Evolutionary conservation across 2,329 filamentous ascomycete species (phyloP), one percentile per base, ranked within the genome.

Genomic region (Botrytis hyacinthi): DNA sequence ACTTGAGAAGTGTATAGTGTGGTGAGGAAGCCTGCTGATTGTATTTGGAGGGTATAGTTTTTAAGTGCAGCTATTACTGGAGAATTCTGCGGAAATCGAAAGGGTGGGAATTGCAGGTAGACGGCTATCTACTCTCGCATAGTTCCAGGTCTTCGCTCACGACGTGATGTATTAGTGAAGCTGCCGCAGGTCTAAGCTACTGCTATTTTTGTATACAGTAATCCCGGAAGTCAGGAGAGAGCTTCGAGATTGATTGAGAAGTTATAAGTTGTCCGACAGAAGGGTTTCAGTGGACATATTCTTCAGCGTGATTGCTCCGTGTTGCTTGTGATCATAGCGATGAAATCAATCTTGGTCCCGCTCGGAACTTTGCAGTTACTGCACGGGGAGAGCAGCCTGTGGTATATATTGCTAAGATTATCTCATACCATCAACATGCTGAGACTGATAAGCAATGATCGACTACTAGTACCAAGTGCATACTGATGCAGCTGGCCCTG

Each of bases 1-100:
- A 85, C 85, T 16, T 85, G 89, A 18, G 87, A 87, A 6, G 3
- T 5, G 4, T 9, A 22, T 4, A 12, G 7, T 60, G 18, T 9
- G 18, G 4, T 9, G 16, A 18, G 32, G 7, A 60, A 60, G 8
- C 57, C 16, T 32, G 3, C 0, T 35, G 0, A 12, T 12, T 22
- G 29, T 6, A 12, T 5, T 8, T 4, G 3, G 0, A 12, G 14
- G 22, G 22, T n/a, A 4, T 9, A 9, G 22, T 2, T 6, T 9
- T n/a, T 14, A n/a, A 51, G 10, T 51, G 26, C 6, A 51, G 22
- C 9, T 26, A 10, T 6, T 51, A 10, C 1, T 51, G 0, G 10
- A 14, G 22, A 14, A 29, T 32, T 7, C 14, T 57, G n/a, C n/a
- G n/a, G 8, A 51, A 57, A 29, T 16, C 2, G 3, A 18, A 18